Percentiles rank a stretch among this genome's conserved stretches.
phyloP scores from a whole-genome alignment of 2,329 filamentous ascomycete species.

The Ophiocordyceps polyrhachis-furcata region DNA sequence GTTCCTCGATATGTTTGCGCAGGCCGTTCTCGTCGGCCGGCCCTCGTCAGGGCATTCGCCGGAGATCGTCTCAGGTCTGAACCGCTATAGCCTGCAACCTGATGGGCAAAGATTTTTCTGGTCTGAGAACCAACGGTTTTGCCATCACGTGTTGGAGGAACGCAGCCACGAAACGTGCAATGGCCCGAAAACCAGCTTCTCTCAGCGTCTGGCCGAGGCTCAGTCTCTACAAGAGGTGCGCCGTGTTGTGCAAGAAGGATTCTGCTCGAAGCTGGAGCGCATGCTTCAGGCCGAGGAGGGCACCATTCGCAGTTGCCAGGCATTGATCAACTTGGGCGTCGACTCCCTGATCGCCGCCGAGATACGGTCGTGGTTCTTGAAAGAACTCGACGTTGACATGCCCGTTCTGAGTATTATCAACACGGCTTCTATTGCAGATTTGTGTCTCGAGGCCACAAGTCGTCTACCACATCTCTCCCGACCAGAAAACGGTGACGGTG shows the following conservation, averaged over 20 bases:
- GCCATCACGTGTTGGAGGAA: background rate
- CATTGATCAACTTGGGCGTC: constrained; percentile 7
- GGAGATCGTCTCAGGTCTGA: constrained; percentile 9
- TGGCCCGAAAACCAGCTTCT: background rate
- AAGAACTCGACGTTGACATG: constrained; percentile 21
- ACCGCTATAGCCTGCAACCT: background rate
- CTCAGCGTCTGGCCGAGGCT: background rate
- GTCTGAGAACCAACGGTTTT: background rate
- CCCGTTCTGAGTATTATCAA: constrained; percentile 21
- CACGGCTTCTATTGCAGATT: constrained; percentile 4
- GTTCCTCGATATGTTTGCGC: constrained; percentile 21
- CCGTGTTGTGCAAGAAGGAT: background rate
- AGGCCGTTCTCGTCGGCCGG: constrained; percentile 18
- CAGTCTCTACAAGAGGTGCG: background rate
- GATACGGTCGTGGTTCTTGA: constrained; percentile 30
- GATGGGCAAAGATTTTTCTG: background rate
- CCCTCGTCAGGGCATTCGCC: constrained; percentile 6
- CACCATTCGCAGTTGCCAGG: background rate
- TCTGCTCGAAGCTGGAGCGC: background rate
- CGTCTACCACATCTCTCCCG: background rate
- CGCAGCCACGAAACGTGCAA: background rate
- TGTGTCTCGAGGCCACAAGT: constrained; percentile 2
- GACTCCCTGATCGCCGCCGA: constrained; percentile 15
- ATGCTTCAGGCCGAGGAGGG: constrained; percentile 1
- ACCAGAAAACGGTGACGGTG: background rate